A percentile compares a stretch with the other conserved stretches of the same genome.
phyloP scores from a whole-genome alignment of 2,329 filamentous ascomycete species.

The Ambrosiella beaveri region DNA sequence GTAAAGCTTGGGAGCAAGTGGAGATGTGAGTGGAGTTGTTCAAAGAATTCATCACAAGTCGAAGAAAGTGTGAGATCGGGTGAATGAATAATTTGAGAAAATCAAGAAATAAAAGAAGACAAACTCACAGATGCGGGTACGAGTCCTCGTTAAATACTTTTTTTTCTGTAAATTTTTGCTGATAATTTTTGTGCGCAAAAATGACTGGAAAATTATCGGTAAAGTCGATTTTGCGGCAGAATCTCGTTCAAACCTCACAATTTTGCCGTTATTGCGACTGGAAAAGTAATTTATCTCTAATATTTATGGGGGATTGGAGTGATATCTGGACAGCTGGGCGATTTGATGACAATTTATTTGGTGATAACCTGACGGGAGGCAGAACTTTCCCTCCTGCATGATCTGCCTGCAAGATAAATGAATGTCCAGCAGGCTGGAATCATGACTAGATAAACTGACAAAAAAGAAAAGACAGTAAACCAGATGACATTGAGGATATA shows the following conservation, averaged over 20 bases:
- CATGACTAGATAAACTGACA: background rate
- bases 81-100: background rate
- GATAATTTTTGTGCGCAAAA: background rate
- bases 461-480: background rate
- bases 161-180: background rate
- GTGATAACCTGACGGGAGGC: background rate
- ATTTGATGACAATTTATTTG: background rate
- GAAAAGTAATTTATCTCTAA: background rate
- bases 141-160: too few relatives aligned
- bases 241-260: too few relatives aligned
- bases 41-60: background rate
- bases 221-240: background rate
- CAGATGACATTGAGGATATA: background rate
- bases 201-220: background rate
- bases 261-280: background rate
- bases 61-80: background rate
- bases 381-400: background rate
- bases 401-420: background rate
- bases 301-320: background rate
- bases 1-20: background rate
- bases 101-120: background rate
- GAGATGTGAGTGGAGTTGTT: background rate
- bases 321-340: background rate
- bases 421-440: background rate
- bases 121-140: too few relatives aligned